A percentile compares a stretch with the other conserved stretches of the same genome.
These are phyloP conservation scores for Pisolithus thermaeus DNA, from an alignment of 1,284 basidiomycete genomes.

Conservation along the genomic window DNA sequence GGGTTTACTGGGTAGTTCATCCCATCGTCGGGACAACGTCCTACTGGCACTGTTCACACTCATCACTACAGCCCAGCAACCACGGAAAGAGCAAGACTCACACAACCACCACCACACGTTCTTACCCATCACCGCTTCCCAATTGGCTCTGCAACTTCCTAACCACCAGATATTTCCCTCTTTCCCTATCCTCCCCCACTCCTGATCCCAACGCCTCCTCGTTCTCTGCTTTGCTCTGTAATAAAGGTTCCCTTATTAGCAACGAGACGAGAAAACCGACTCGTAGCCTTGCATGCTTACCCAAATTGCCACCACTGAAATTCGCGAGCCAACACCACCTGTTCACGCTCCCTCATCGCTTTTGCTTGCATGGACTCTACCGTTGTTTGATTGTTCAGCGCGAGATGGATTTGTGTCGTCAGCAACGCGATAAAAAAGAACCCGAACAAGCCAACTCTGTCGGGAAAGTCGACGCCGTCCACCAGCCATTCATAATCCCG, in stretches of 20 bases:
- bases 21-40: slow-evolving; percentile 53
- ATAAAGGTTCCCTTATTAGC: not conserved
- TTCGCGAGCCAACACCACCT: slow-evolving; percentile 39
- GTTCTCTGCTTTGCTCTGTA: slow-evolving; percentile 43
- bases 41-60: slow-evolving; percentile 57
- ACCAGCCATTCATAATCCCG: not conserved
- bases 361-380: slow-evolving; percentile 65
- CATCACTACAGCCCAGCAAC: slow-evolving; percentile 4
- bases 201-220: slow-evolving; percentile 56
- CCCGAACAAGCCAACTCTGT: slow-evolving; percentile 47
- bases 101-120: slow-evolving; percentile 63
- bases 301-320: slow-evolving; percentile 43
- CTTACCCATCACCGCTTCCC: slow-evolving; percentile 73
- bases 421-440: slow-evolving; percentile 63
- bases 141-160: slow-evolving; percentile 54
- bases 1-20: slow-evolving; percentile 65
- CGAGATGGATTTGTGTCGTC: slow-evolving; percentile 56
- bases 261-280: not conserved
- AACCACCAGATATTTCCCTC: slow-evolving; percentile 89
- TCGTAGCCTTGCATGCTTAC: slow-evolving; percentile 31
- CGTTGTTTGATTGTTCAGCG: slow-evolving; percentile 66
- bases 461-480: slow-evolving; percentile 9
- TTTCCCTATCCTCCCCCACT: slow-evolving; percentile 68
- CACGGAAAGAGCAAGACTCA: slow-evolving; percentile 32
- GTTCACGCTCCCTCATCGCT: slow-evolving; percentile 59